phyloP scores from a whole-genome alignment of 2,329 filamentous ascomycete genomes.

The Colletotrichum truncatum region DNA sequence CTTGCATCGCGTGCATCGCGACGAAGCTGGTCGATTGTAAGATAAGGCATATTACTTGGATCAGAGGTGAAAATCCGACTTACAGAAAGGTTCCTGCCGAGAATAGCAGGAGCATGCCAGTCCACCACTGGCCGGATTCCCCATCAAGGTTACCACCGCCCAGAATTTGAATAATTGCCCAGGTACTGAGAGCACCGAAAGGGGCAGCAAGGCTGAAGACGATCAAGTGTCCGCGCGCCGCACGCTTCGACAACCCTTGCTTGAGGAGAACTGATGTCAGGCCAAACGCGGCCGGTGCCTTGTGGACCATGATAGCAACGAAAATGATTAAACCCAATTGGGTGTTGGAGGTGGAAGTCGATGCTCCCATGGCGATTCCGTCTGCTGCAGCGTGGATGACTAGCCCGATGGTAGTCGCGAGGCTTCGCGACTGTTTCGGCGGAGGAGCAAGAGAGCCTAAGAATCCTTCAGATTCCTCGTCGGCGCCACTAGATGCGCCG shows the following conservation, averaged over 20 bases:
- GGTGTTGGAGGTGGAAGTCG: slow-evolving; percentile 76
- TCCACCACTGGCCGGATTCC: slow-evolving; percentile 81
- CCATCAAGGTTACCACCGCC: slow-evolving; percentile 69
- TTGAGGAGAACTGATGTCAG: slow-evolving; percentile 90
- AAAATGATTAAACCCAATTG: slow-evolving; percentile 92
- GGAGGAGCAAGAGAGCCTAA: slow-evolving; percentile 66
- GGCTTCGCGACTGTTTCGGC: slow-evolving; percentile 67
- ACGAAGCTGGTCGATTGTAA: slow-evolving; percentile 73
- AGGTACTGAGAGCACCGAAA: slow-evolving; percentile 84
- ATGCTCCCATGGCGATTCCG: slow-evolving; percentile 94
- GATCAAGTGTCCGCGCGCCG: slow-evolving; percentile 83
- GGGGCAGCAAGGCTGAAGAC: slow-evolving; percentile 94
- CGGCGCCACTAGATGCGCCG: slow-evolving; percentile 55
- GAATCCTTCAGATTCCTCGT: slow-evolving; percentile 67
- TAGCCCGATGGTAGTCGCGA: slow-evolving; percentile 91
- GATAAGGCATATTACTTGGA: background rate
- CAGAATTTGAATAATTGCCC: slow-evolving; percentile 78
- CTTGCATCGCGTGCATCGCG: slow-evolving; percentile 98
- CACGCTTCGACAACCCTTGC: slow-evolving; percentile 88
- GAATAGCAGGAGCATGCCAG: slow-evolving; percentile 92
- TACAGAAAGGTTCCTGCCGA: slow-evolving; percentile 95
- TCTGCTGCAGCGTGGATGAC: slow-evolving; percentile 96
- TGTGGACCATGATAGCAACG: slow-evolving; percentile 96
- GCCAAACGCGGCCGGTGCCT: slow-evolving; percentile 94
- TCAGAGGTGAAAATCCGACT: slow-evolving; percentile 44